Evolutionary conservation across 805 yeast species (phyloP).

Genomic region (Hyphopichia homilentoma): DNA sequence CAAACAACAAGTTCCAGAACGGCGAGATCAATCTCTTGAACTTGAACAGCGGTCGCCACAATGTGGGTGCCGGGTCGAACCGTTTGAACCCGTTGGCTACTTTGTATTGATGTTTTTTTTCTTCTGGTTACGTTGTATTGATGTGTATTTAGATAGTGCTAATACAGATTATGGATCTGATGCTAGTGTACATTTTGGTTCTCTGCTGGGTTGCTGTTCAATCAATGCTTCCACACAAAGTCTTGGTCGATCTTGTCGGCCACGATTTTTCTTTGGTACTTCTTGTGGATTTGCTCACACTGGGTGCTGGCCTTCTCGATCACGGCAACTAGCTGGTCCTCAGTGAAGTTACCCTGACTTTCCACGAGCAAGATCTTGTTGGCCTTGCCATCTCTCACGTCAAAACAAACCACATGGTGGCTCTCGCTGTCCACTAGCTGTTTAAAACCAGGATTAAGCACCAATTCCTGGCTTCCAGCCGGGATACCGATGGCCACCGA

Average conservation of each 20-base stretch:
- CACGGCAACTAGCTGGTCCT: slow-evolving; percentile 48
- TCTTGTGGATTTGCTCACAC: slow-evolving; percentile 41
- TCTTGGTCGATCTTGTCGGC: slow-evolving; percentile 47
- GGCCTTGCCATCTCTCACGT: slow-evolving; percentile 46
- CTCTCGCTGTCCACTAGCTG: slow-evolving; percentile 47
- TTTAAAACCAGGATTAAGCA: slow-evolving; percentile 43
- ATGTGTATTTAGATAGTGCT: too few relatives aligned
- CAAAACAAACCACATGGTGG: slow-evolving; percentile 64
- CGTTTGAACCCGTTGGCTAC: slow-evolving; percentile 43
- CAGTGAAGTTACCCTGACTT: slow-evolving; percentile 66
- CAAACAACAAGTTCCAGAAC: slow-evolving; percentile 43
- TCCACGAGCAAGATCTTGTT: slow-evolving; percentile 64
- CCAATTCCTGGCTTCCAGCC: slow-evolving; percentile 17
- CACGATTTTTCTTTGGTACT: slow-evolving; percentile 46
- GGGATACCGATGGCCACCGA: slow-evolving; percentile 48
- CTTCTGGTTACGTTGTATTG: too few relatives aligned
- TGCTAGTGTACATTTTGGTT: too few relatives aligned
- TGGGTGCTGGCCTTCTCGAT: slow-evolving; percentile 50
- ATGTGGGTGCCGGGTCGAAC: slow-evolving; percentile 7
- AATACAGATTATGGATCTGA: too few relatives aligned
- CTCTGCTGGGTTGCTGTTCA: not conserved
- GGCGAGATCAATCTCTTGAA: slow-evolving; percentile 36
- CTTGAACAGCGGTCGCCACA: slow-evolving; percentile 12
- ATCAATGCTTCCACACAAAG: slow-evolving; percentile 50
- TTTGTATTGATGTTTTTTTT: slow-evolving; percentile 23